These are phyloP conservation scores for Globisporangium nodosum DNA, from an alignment of 352 stramenopile species.

Conservation along the genomic window DNA sequence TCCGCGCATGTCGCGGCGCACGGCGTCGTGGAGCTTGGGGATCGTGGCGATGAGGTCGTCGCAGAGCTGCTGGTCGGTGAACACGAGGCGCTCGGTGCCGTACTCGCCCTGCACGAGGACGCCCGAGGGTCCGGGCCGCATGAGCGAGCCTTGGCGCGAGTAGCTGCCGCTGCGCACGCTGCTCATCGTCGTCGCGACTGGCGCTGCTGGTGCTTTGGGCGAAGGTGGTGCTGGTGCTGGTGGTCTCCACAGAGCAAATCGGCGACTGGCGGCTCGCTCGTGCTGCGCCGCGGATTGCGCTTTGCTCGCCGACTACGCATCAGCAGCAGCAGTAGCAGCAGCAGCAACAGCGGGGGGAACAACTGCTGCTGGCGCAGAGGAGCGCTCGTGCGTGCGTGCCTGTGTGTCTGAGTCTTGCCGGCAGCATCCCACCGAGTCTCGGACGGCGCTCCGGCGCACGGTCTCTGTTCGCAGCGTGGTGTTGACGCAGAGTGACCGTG, in stretches of 20 bases:
- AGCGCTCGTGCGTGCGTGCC: neutral
- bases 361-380: neutral
- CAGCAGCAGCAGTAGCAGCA: no score
- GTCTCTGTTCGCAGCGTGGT: neutral
- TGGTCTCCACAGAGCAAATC: neutral
- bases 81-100: conserved; percentile 22
- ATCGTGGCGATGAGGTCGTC: conserved; percentile 58
- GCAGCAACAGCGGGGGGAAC: no score
- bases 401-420: neutral
- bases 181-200: neutral
- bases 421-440: neutral
- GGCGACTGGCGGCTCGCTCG: neutral
- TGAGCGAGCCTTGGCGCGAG: neutral
- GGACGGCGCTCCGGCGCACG: no score
- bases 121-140: neutral
- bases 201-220: no score
- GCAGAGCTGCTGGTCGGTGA: conserved; percentile 51
- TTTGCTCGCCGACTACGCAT: no score
- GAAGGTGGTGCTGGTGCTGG: neutral
- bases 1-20: conserved; percentile 26
- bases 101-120: conserved; percentile 11
- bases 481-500: neutral
- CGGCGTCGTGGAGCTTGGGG: conserved; percentile 42
- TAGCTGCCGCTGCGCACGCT: neutral
- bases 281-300: no score